Conservation (phyloP, 2,329 filamentous ascomycete genomes). For the Aspergillus sp. region DNA sequence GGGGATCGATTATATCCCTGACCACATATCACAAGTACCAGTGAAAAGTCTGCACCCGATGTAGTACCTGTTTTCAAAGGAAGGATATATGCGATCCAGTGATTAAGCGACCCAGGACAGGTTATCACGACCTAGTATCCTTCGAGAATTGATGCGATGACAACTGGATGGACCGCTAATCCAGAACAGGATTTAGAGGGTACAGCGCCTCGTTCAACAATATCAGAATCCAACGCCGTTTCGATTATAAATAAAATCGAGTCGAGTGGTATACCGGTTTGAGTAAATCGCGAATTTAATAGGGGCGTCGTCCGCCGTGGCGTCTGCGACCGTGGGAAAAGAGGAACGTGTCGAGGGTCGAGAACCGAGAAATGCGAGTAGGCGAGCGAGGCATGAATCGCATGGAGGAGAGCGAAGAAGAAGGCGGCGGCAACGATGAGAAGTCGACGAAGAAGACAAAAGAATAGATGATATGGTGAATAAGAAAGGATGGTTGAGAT, state of each 20-base stretch:
- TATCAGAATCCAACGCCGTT: background rate
- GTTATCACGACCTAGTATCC: background rate
- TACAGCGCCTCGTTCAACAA: background rate
- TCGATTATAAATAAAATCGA: background rate
- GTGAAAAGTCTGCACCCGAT: background rate
- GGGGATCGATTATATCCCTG: conserved; percentile 19
- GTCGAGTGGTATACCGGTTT: background rate
- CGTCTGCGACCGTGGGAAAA: conserved; percentile 26
- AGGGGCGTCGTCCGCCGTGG: conserved; percentile 18
- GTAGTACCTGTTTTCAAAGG: background rate
- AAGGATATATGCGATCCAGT: background rate
- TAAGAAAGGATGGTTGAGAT: conserved; percentile 13
- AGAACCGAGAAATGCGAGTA: conserved; percentile 19
- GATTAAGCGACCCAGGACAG: background rate
- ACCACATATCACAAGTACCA: conserved; percentile 23
- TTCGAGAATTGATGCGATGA: background rate
- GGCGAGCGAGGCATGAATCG: conserved; percentile 23
- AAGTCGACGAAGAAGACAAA: conserved; percentile 12
- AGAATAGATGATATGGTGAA: conserved; percentile 13
- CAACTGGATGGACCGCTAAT: background rate
- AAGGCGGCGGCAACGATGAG: conserved; percentile 3
- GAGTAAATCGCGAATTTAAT: conserved; percentile 6
- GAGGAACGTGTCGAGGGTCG: conserved; percentile 21
- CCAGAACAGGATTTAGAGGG: background rate
- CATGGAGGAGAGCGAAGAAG: conserved; percentile 19